Conservation (phyloP, 192 early-diverging fungal genomes). For the Coemansia sp. region DNA sequence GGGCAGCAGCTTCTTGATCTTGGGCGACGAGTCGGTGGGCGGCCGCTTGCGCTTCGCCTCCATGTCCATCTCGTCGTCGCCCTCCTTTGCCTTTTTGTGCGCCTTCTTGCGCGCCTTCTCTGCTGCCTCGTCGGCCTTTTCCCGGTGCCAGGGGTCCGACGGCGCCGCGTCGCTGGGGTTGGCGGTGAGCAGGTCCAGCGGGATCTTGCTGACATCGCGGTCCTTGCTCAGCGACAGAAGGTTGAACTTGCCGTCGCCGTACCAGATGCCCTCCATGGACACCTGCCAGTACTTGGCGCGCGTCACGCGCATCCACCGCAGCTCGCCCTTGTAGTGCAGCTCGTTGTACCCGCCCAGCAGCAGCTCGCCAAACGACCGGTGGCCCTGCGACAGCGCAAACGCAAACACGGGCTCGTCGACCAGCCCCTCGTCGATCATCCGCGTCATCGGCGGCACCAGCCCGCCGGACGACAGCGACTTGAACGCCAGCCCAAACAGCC, state of each 20-base stretch:
- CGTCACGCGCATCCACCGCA: constrained; percentile 55
- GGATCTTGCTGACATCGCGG: constrained; percentile 27
- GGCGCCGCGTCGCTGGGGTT: constrained; percentile 13
- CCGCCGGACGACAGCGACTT: constrained; percentile 40
- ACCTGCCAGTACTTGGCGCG: constrained; percentile 63
- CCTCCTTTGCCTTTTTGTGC: constrained; percentile 28
- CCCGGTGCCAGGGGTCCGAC: constrained; percentile 5
- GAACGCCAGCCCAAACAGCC: constrained; percentile 55
- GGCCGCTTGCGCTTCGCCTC: constrained; percentile 22
- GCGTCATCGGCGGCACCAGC: constrained; percentile 48
- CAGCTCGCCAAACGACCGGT: constrained; percentile 44
- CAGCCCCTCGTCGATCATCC: constrained; percentile 46
- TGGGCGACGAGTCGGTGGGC: constrained; percentile 35
- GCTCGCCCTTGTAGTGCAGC: constrained; percentile 54
- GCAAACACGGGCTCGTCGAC: constrained; percentile 50
- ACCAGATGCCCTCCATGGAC: constrained; percentile 48
- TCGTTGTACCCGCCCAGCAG: constrained; percentile 57
- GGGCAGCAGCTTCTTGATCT: constrained; percentile 44
- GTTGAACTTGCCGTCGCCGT: constrained; percentile 48
- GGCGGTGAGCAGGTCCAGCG: constrained; percentile 32
- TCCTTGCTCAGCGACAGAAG: constrained; percentile 47
- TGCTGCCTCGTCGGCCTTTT: constrained; percentile 12
- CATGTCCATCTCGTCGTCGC: constrained; percentile 26
- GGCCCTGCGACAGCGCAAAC: constrained; percentile 46
- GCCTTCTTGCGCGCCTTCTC: constrained; percentile 19